These are phyloP conservation scores for Aspergillus nanangensis DNA, from an alignment of 495 filamentous ascomycete species.

Conservation along the genomic window DNA sequence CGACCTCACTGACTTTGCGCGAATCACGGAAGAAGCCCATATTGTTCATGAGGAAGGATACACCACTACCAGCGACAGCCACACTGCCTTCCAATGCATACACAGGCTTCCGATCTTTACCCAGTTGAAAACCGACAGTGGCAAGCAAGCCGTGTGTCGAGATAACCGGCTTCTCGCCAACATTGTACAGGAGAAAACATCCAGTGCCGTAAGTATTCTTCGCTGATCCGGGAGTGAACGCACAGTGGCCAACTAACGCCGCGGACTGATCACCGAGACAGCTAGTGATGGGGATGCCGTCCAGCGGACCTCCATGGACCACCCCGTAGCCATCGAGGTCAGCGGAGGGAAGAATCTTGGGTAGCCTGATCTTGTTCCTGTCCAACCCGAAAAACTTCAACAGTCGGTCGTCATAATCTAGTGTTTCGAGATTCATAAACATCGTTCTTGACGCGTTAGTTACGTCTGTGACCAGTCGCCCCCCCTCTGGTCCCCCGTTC, in stretches of 20 bases:
- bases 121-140: constrained; percentile 78
- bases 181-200: constrained; percentile 93
- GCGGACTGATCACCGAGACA: constrained; percentile 92
- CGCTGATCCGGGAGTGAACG: constrained; percentile 78
- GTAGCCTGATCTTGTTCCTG: constrained; percentile 67
- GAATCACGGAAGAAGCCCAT: constrained; percentile 77
- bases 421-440: constrained; percentile 89
- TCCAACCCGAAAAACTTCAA: constrained; percentile 83
- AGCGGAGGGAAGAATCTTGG: constrained; percentile 83
- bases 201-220: constrained; percentile 98
- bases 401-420: constrained; percentile 79
- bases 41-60: constrained; percentile 90
- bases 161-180: constrained; percentile 84
- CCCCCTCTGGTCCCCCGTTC: constrained; percentile 72
- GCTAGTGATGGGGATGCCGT: constrained; percentile 76
- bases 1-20: constrained; percentile 76
- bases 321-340: constrained; percentile 71
- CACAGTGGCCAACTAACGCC: constrained; percentile 88
- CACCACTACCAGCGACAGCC: constrained; percentile 83
- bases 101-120: constrained; percentile 61
- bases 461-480: constrained; percentile 77
- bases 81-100: constrained; percentile 94
- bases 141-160: constrained; percentile 84
- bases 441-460: constrained; percentile 94
- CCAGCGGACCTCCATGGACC: constrained; percentile 60